Evolutionary conservation across 371 early-diverging fungal genomes (phyloP).

Genomic region (Mucor indicus): DNA sequence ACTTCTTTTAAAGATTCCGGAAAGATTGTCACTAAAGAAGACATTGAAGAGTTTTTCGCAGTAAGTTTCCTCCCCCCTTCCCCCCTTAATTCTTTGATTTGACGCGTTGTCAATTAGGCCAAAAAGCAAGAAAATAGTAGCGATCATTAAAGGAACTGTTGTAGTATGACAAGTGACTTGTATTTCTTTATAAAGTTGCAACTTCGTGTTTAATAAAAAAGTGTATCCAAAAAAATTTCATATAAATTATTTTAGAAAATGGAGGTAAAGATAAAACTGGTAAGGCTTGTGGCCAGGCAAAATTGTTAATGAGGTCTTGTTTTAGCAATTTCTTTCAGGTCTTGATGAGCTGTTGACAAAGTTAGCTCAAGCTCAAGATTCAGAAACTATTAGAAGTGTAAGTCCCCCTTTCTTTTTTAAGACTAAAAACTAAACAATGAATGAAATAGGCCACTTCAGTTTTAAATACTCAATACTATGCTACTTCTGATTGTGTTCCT

Average conservation of each 20-base stretch:
- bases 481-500: constrained; percentile 63
- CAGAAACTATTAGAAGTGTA: constrained; percentile 48
- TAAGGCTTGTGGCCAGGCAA: too few relatives aligned
- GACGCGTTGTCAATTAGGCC: too few relatives aligned
- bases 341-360: constrained; percentile 41
- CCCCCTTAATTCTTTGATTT: too few relatives aligned
- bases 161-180: too few relatives aligned
- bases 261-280: too few relatives aligned
- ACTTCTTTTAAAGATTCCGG: constrained; percentile 68
- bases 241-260: too few relatives aligned
- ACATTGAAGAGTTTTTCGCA: constrained; percentile 71
- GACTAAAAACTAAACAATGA: not conserved
- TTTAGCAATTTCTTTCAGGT: constrained; percentile 42
- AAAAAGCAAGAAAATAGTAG: too few relatives aligned
- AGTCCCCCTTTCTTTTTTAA: not conserved
- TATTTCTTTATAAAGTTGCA: too few relatives aligned
- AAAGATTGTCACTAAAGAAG: constrained; percentile 70
- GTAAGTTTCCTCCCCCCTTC: constrained; percentile 20
- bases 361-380: constrained; percentile 46
- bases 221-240: too few relatives aligned
- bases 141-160: too few relatives aligned
- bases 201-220: too few relatives aligned
- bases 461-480: constrained; percentile 69
- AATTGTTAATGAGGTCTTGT: too few relatives aligned
- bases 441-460: constrained; percentile 57